Percentiles rank a stretch among this genome's conserved stretches.
These are phyloP conservation scores for Suhomyces coccinellae DNA, from an alignment of 1,139 yeast genomes.

Conservation along the genomic window DNA sequence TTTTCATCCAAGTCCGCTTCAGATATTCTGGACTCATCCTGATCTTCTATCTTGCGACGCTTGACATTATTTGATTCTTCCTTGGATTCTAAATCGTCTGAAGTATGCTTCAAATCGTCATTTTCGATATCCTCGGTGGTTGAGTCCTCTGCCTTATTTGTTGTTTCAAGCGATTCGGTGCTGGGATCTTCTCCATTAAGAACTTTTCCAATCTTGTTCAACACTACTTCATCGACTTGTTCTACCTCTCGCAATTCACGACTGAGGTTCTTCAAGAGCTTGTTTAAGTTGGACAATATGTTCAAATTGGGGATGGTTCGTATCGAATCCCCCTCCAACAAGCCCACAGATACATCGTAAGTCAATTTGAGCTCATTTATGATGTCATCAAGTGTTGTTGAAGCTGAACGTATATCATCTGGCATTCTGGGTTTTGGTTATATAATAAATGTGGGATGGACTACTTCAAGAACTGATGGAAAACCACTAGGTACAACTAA, in stretches of 20 bases:
- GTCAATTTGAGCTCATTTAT: constrained; percentile 52
- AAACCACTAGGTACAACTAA: too few species aligned
- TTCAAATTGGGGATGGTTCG: constrained; percentile 48
- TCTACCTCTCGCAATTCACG: constrained; percentile 51
- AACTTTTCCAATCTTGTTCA: constrained; percentile 24
- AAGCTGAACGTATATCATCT: constrained; percentile 26
- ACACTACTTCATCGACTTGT: constrained; percentile 41
- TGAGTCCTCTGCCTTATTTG: constrained; percentile 11
- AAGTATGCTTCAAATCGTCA: constrained; percentile 7
- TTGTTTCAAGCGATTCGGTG: constrained; percentile 15
- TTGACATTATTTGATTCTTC: constrained; percentile 6
- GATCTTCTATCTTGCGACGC: constrained; percentile 4
- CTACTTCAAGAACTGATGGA: too few species aligned
- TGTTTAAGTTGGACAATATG: constrained; percentile 47
- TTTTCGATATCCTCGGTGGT: constrained; percentile 14
- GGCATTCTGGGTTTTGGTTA: constrained; percentile 1
- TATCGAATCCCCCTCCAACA: constrained; percentile 58
- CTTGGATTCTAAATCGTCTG: constrained; percentile 7
- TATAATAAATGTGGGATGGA: not conserved
- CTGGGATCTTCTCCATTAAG: constrained; percentile 16
- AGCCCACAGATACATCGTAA: constrained; percentile 60
- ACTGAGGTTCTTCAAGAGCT: constrained; percentile 48
- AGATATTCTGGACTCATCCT: not conserved
- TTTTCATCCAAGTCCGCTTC: not conserved
- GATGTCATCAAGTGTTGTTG: constrained; percentile 51